These are phyloP conservation scores for Mycena olivaceomarginata DNA, from an alignment of 768 basidiomycete species.

Conservation along the genomic window DNA sequence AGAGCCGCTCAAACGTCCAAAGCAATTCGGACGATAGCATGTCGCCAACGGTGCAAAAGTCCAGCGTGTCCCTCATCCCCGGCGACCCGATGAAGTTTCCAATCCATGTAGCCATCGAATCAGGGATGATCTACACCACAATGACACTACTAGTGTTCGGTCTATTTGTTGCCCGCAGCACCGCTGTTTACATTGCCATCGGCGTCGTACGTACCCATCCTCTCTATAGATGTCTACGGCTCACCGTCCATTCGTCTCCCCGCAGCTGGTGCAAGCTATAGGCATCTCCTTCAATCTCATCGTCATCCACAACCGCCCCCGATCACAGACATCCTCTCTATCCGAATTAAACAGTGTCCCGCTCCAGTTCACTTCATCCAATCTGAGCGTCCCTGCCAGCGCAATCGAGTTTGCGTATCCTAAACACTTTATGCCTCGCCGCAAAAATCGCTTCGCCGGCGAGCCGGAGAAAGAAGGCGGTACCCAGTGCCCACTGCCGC, in stretches of 20 bases:
- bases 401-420: constrained; percentile 45
- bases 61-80: background rate
- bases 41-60: background rate
- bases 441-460: constrained; percentile 15
- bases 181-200: constrained; percentile 23
- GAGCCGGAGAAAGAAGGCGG: constrained; percentile 6
- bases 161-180: constrained; percentile 28
- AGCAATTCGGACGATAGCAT: constrained; percentile 2
- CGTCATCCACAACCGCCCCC: constrained; percentile 27
- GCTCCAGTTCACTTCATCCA: constrained; percentile 27
- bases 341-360: constrained; percentile 17
- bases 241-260: background rate
- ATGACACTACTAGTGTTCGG: constrained; percentile 26
- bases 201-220: constrained; percentile 26
- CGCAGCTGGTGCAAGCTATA: constrained; percentile 37
- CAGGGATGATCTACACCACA: constrained; percentile 36
- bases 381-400: constrained; percentile 30
- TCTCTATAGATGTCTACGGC: background rate
- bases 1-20: background rate
- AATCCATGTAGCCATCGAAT: constrained; percentile 31
- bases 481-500: background rate
- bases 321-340: background rate
- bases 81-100: constrained; percentile 5
- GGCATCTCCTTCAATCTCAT: constrained; percentile 43
- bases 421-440: constrained; percentile 32